phyloP scores from a whole-genome alignment of 129 eudicot species.

The Flaveria bidentis region DNA sequence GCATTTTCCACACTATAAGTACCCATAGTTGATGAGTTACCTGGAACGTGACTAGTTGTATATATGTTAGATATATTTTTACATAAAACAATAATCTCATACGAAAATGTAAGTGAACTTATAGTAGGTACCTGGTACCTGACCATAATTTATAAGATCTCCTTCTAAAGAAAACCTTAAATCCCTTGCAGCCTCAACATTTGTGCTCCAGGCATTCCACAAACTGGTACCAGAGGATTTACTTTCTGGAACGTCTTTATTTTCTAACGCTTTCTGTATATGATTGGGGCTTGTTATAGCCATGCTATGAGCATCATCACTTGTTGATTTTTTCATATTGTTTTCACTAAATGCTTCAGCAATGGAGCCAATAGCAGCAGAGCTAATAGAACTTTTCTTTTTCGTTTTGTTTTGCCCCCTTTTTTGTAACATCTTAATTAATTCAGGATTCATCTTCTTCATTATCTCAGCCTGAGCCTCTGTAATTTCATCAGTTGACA shows the following conservation, averaged over 20 bases:
- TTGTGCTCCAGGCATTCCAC: conserved; percentile 88
- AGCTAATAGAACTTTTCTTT: conserved; percentile 35
- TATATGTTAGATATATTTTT: neutral
- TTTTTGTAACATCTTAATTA: conserved; percentile 52
- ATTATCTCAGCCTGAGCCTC: conserved; percentile 80
- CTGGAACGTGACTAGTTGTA: conserved; percentile 36
- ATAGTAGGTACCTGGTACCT: conserved; percentile 27
- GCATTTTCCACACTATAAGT: conserved; percentile 63
- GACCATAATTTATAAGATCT: conserved; percentile 46
- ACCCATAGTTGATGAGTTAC: conserved; percentile 41
- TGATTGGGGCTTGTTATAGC: conserved; percentile 27
- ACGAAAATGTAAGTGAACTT: conserved; percentile 14
- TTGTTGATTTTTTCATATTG: conserved; percentile 34
- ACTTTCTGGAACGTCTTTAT: conserved; percentile 28
- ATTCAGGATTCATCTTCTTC: conserved; percentile 63
- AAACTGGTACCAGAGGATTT: conserved; percentile 40
- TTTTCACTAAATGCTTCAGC: conserved; percentile 32
- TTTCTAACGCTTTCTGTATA: conserved; percentile 26
- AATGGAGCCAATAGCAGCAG: conserved; percentile 37
- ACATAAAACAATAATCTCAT: neutral
- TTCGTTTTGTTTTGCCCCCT: conserved; percentile 58
- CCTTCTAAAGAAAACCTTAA: conserved; percentile 89
- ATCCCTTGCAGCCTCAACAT: conserved; percentile 79
- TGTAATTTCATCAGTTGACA: conserved; percentile 88
- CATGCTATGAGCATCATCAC: conserved; percentile 33